These are phyloP conservation scores for Leishmania lainsoni DNA, from an alignment of 208 protist species.

Conservation along the genomic window DNA sequence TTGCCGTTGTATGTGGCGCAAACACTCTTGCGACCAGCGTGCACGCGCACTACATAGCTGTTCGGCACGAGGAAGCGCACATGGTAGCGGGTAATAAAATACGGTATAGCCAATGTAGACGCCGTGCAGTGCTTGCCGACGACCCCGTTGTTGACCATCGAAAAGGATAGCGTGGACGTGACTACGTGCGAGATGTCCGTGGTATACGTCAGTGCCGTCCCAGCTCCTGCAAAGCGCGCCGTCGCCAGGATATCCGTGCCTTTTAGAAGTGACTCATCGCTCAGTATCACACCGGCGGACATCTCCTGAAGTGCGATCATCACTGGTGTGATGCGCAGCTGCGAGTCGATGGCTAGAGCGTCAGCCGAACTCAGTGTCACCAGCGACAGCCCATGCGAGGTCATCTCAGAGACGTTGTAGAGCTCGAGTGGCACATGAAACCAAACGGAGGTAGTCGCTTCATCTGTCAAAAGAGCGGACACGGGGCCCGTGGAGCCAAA, in stretches of 20 bases:
- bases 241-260: conserved; percentile 31
- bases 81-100: conserved; percentile 39
- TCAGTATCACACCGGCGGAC: conserved; percentile 21
- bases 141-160: conserved; percentile 70
- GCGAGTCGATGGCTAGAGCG: conserved; percentile 1
- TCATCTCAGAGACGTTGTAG: conserved; percentile 17
- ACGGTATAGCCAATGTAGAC: conserved; percentile 39
- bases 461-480: conserved; percentile 16
- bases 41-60: conserved; percentile 22
- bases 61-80: conserved; percentile 43
- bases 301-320: conserved; percentile 33
- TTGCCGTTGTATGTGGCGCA: conserved; percentile 47
- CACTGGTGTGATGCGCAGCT: conserved; percentile 37
- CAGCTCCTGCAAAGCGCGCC: conserved; percentile 40
- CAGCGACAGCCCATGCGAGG: conserved; percentile 9
- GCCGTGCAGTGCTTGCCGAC: conserved; percentile 47
- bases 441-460: conserved; percentile 7
- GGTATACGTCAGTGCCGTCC: conserved; percentile 50
- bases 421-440: conserved; percentile 31
- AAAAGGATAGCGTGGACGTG: conserved; percentile 44
- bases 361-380: conserved; percentile 16
- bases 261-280: conserved; percentile 23
- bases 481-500: conserved; percentile 28
- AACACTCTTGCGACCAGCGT: conserved; percentile 54
- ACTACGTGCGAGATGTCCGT: conserved; percentile 33